phyloP scores from a whole-genome alignment of 108 stramenopile species.

The Fragilariopsis cylindrus region DNA sequence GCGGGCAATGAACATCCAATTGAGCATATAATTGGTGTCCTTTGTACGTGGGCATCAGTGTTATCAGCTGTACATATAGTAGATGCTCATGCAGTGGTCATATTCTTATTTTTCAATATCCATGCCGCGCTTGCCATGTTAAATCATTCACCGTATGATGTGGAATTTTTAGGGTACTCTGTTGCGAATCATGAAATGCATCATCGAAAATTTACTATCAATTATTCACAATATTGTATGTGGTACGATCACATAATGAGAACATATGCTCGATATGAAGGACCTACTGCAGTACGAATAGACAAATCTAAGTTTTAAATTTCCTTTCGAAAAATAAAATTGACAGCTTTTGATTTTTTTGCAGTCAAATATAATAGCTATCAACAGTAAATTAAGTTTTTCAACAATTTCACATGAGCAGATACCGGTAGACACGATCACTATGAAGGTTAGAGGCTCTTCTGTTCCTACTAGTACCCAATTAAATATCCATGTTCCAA shows the following conservation, averaged over 20 bases:
- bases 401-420: too few relatives aligned
- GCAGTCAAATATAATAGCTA: too few relatives aligned
- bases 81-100: conserved; percentile 61
- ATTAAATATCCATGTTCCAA: too few relatives aligned
- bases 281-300: conserved; percentile 22
- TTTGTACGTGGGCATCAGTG: conserved; percentile 54
- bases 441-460: too few relatives aligned
- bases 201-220: conserved; percentile 90
- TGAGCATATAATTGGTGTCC: conserved; percentile 80
- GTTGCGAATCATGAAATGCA: conserved; percentile 93
- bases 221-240: conserved; percentile 93
- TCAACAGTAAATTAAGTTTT: too few relatives aligned
- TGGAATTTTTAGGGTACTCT: conserved; percentile 63
- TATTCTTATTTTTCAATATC: conserved; percentile 68
- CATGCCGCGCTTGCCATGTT: conserved; percentile 78
- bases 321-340: too few relatives aligned
- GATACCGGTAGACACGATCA: too few relatives aligned
- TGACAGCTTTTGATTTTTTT: too few relatives aligned
- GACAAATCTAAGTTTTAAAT: too few relatives aligned
- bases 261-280: conserved; percentile 78
- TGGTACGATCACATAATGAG: conserved; percentile 81
- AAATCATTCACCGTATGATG: conserved; percentile 73
- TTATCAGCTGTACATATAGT: conserved; percentile 36
- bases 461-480: too few relatives aligned
- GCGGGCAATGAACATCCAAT: conserved; percentile 95